Conservation (phyloP, 805 yeast species). For the Cyberlindnera mississippiensis region DNA sequence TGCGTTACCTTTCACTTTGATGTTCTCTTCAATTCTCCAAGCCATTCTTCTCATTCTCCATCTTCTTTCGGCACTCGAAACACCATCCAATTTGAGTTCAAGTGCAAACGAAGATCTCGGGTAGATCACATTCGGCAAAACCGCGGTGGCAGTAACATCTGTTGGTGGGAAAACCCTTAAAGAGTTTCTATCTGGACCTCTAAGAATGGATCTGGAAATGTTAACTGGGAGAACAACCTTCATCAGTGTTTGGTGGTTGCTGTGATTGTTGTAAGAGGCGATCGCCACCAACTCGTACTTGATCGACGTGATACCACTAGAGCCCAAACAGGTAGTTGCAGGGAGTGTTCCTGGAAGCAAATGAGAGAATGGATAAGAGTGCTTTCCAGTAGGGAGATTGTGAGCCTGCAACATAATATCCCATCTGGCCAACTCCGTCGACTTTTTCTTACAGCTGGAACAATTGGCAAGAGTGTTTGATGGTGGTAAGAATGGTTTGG, state of each 20-base stretch:
- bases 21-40: conserved; percentile 86
- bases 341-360: conserved; percentile 86
- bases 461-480: conserved; percentile 49
- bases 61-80: conserved; percentile 51
- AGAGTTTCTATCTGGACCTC: conserved; percentile 83
- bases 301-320: conserved; percentile 46
- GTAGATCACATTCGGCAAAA: conserved; percentile 81
- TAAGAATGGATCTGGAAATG: conserved; percentile 69
- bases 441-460: conserved; percentile 49
- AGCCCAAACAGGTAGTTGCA: conserved; percentile 62
- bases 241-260: conserved; percentile 33
- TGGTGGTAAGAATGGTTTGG: conserved; percentile 62
- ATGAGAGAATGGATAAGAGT: conserved; percentile 90
- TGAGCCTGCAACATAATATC: conserved; percentile 62
- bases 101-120: conserved; percentile 85
- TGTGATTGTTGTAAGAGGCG: conserved; percentile 38
- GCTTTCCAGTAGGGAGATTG: conserved; percentile 61
- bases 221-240: conserved; percentile 58
- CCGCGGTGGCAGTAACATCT: conserved; percentile 80
- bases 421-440: conserved; percentile 79
- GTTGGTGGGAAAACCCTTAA: conserved; percentile 95
- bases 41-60: conserved; percentile 90
- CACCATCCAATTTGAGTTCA: conserved; percentile 77
- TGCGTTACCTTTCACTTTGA: conserved; percentile 54
- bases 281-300: conserved; percentile 74